These are phyloP conservation scores for Verticillium albo-atrum DNA, from an alignment of 2,329 filamentous ascomycete species.

Conservation along the genomic window DNA sequence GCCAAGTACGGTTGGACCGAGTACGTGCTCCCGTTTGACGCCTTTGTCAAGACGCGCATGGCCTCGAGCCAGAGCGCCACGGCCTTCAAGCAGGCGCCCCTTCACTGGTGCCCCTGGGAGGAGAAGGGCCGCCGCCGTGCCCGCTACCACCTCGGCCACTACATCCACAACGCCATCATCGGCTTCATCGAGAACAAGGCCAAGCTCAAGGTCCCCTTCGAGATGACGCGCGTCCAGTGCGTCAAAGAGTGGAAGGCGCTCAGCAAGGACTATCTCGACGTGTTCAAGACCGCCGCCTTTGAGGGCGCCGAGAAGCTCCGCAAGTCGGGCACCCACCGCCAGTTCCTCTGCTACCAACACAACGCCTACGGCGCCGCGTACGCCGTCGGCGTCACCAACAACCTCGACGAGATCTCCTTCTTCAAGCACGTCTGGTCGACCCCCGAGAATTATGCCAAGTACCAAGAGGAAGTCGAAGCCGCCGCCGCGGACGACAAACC, in stretches of 20 bases:
- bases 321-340: background rate
- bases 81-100: background rate
- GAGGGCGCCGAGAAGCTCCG: background rate
- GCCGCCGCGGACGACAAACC: background rate
- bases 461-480: background rate
- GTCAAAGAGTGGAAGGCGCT: background rate
- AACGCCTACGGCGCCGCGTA: slow-evolving; percentile 9
- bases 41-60: slow-evolving; percentile 2
- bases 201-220: background rate
- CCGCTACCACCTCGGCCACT: slow-evolving; percentile 3
- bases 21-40: slow-evolving; percentile 2
- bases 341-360: slow-evolving; percentile 6
- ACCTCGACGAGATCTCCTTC: background rate
- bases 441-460: background rate
- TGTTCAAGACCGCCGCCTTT: background rate
- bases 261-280: background rate
- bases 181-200: background rate
- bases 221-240: background rate
- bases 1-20: slow-evolving; percentile 2
- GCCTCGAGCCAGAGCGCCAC: slow-evolving; percentile 1
- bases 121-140: slow-evolving; percentile 1
- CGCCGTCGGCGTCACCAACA: slow-evolving; percentile 5
- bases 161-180: background rate
- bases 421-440: slow-evolving; percentile 8
- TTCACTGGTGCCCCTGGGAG: slow-evolving; percentile 2